Evolutionary conservation across 257 asterid species (phyloP).

Genomic region (Sherardia arvensis): DNA sequence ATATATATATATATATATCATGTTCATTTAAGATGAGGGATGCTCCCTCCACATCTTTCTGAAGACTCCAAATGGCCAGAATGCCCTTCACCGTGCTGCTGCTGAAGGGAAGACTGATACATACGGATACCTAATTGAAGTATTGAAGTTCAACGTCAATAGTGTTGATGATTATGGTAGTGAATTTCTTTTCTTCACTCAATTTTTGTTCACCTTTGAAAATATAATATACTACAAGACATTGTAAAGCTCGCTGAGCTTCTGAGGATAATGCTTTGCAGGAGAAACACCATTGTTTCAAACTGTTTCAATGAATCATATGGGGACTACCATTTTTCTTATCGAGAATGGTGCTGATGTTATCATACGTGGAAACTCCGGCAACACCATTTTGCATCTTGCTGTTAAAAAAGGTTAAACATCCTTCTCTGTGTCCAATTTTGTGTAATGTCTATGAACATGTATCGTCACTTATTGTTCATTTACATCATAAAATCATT

Average conservation of each 20-base stretch:
- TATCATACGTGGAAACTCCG: neutral
- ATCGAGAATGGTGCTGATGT: conserved; percentile 13
- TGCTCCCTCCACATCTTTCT: too few relatives aligned
- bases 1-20: too few relatives aligned
- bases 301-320: conserved; percentile 1
- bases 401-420: conserved; percentile 13
- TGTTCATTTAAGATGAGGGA: too few relatives aligned
- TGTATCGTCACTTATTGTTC: too few relatives aligned
- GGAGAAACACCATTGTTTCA: conserved; percentile 17
- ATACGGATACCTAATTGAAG: conserved; percentile 13
- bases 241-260: neutral
- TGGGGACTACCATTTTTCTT: conserved; percentile 7
- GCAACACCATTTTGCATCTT: conserved; percentile 10
- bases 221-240: too few relatives aligned
- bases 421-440: neutral
- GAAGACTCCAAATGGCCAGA: neutral
- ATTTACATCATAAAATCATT: too few relatives aligned
- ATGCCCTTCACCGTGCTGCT: conserved; percentile 22
- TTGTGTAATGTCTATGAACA: too few relatives aligned
- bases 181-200: neutral
- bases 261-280: neutral
- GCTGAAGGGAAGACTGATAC: conserved; percentile 9
- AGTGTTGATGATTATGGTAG: too few relatives aligned
- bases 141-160: conserved; percentile 12
- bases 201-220: neutral